Evolutionary conservation across 208 protist genomes (phyloP).

Genomic region (Leishmania aethiopica): DNA sequence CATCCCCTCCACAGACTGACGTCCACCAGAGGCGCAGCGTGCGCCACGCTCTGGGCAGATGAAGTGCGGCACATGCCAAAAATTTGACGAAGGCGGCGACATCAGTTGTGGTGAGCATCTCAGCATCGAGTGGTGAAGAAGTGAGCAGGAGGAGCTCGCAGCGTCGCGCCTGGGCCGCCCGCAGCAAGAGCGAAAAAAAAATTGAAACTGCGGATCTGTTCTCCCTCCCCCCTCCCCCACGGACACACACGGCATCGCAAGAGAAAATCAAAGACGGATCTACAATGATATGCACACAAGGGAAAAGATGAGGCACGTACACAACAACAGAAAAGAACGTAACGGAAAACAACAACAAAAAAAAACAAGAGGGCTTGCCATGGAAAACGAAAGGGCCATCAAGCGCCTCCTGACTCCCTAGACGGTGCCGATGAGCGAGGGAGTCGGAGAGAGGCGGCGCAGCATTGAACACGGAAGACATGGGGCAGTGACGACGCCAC

Average conservation of each 20-base stretch:
- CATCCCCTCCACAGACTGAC: conserved; percentile 4
- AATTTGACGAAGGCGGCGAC: not conserved
- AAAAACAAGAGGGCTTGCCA: not conserved
- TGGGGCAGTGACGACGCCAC: not conserved
- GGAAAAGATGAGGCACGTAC: not conserved
- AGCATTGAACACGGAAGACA: not conserved
- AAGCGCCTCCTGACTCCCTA: not conserved
- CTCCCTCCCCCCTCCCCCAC: not conserved
- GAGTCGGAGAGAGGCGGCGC: conserved; percentile 7
- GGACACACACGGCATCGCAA: not conserved
- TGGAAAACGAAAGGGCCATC: not conserved
- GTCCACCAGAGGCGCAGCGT: not conserved
- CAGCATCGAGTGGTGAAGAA: not conserved
- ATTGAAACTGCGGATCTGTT: not conserved
- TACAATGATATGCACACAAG: not conserved
- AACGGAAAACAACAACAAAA: not conserved
- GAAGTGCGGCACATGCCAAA: not conserved
- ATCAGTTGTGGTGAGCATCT: conserved; percentile 5
- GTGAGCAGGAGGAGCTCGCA: not conserved
- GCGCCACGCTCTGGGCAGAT: conserved; percentile 8
- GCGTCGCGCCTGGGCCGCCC: not conserved
- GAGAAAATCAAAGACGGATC: not conserved
- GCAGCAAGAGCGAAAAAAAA: no score
- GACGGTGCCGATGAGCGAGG: not conserved
- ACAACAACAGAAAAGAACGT: not conserved